Evolutionary conservation across 1,284 basidiomycete genomes (phyloP).

Genomic region (Austroboletus novae-zelandiae): DNA sequence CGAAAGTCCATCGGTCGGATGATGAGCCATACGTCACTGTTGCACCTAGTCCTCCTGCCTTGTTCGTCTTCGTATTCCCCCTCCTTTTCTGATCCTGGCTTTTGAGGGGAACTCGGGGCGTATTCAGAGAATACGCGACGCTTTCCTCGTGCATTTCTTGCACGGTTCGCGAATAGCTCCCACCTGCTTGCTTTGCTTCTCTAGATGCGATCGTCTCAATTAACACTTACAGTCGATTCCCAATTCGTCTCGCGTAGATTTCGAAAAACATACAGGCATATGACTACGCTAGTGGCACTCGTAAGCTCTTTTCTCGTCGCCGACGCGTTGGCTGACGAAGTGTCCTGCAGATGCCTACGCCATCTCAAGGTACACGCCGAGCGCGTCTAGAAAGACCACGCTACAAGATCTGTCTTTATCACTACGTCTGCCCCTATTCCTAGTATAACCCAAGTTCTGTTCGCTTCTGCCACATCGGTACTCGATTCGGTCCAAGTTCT

Average conservation of each 20-base stretch:
- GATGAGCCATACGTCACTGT: conserved; percentile 26
- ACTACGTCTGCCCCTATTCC: neutral
- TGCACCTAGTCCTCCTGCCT: conserved; percentile 16
- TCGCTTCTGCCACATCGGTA: neutral
- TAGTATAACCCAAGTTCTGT: neutral
- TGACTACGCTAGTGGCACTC: neutral
- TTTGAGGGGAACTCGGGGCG: neutral
- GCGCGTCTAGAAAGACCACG: no score
- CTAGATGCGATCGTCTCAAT: no score
- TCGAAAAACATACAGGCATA: conserved; percentile 8
- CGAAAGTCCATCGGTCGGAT: conserved; percentile 23
- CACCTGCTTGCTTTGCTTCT: no score
- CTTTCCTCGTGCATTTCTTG: no score
- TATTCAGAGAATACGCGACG: no score
- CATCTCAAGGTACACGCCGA: no score
- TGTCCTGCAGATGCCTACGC: neutral
- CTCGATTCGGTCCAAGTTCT: conserved; percentile 20
- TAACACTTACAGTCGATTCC: no score
- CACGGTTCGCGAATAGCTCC: no score
- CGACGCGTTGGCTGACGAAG: neutral
- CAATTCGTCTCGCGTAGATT: no score
- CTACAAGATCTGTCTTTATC: neutral
- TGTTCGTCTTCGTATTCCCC: conserved; percentile 28
- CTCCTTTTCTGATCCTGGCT: conserved; percentile 17
- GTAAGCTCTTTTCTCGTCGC: neutral